A percentile compares a stretch with the other conserved stretches of the same genome.
Evolutionary conservation across 2,329 filamentous ascomycete species (phyloP).

Genomic region (Clonostachys rosea): DNA sequence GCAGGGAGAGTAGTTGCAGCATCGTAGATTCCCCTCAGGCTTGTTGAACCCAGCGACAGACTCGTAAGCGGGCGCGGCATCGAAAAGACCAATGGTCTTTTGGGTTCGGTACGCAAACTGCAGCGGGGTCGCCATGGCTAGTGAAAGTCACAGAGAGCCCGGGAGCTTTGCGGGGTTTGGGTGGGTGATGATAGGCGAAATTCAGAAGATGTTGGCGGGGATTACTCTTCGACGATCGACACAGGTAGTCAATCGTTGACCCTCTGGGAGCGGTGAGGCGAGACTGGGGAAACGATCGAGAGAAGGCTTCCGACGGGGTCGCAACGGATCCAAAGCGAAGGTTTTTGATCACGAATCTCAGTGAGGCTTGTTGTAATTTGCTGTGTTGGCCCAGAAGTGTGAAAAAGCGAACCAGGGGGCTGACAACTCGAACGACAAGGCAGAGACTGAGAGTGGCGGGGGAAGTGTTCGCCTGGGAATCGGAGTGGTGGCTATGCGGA

Average conservation of each 20-base stretch:
- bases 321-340: too few relatives aligned
- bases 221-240: not conserved
- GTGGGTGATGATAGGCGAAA: slow-evolving; percentile 8
- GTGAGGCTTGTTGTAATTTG: too few relatives aligned
- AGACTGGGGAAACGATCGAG: too few relatives aligned
- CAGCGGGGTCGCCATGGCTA: slow-evolving; percentile 90
- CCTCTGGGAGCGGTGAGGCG: slow-evolving; percentile 4
- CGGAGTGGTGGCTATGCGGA: too few relatives aligned
- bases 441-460: slow-evolving; percentile 4
- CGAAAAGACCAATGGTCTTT: slow-evolving; percentile 91
- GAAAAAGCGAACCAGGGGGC: too few relatives aligned
- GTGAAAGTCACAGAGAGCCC: slow-evolving; percentile 71
- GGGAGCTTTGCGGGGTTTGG: slow-evolving; percentile 5
- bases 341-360: too few relatives aligned
- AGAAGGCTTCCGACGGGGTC: too few relatives aligned
- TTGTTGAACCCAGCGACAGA: slow-evolving; percentile 76
- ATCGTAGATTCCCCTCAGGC: slow-evolving; percentile 91
- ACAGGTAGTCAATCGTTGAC: not conserved
- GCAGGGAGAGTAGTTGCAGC: slow-evolving; percentile 91
- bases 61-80: slow-evolving; percentile 86
- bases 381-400: too few relatives aligned
- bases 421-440: too few relatives aligned
- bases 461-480: slow-evolving; percentile 3
- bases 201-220: not conserved
- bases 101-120: slow-evolving; percentile 97